Percentiles rank a stretch among this genome's conserved stretches.
phyloP scores from a whole-genome alignment of 352 stramenopile genomes.

The Halophytophthora polymorphica region DNA sequence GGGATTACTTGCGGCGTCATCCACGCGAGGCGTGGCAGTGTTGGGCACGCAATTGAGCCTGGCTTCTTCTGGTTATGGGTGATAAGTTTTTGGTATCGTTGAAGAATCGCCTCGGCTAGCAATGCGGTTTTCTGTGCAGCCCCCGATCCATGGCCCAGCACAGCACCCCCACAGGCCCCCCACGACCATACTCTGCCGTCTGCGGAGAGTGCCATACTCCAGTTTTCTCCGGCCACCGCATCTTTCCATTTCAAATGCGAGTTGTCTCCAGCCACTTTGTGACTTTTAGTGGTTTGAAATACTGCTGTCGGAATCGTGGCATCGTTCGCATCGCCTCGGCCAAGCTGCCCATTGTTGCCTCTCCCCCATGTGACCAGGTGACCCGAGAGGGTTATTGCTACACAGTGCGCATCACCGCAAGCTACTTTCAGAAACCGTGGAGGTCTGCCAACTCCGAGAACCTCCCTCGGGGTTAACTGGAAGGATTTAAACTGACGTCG shows the following conservation, averaged over 20 bases:
- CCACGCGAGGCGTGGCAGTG: slow-evolving; percentile 32
- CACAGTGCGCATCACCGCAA: slow-evolving; percentile 79
- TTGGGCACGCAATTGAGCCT: not conserved
- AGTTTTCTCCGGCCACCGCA: slow-evolving; percentile 70
- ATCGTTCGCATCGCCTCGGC: slow-evolving; percentile 47
- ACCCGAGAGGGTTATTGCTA: slow-evolving; percentile 52
- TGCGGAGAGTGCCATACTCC: slow-evolving; percentile 67
- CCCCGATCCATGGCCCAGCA: slow-evolving; percentile 47
- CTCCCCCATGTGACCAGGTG: slow-evolving; percentile 75
- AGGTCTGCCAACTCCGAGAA: slow-evolving; percentile 2
- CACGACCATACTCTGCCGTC: slow-evolving; percentile 77
- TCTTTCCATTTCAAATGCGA: slow-evolving; percentile 28
- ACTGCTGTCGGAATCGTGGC: slow-evolving; percentile 22
- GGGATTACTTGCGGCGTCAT: slow-evolving; percentile 45
- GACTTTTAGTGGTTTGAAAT: not conserved
- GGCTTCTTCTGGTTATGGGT: slow-evolving; percentile 6
- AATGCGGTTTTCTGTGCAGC: slow-evolving; percentile 17
- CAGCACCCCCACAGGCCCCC: slow-evolving; percentile 62
- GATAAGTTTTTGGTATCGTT: slow-evolving; percentile 35
- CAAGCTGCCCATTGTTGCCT: slow-evolving; percentile 78
- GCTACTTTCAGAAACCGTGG: slow-evolving; percentile 36
- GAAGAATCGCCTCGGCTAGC: slow-evolving; percentile 39
- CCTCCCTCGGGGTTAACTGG: slow-evolving; percentile 37
- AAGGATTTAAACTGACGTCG: slow-evolving; percentile 62
- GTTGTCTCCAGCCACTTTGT: not conserved